phyloP scores from a whole-genome alignment of 2,329 filamentous ascomycete genomes.

The Claviceps arundinis region DNA sequence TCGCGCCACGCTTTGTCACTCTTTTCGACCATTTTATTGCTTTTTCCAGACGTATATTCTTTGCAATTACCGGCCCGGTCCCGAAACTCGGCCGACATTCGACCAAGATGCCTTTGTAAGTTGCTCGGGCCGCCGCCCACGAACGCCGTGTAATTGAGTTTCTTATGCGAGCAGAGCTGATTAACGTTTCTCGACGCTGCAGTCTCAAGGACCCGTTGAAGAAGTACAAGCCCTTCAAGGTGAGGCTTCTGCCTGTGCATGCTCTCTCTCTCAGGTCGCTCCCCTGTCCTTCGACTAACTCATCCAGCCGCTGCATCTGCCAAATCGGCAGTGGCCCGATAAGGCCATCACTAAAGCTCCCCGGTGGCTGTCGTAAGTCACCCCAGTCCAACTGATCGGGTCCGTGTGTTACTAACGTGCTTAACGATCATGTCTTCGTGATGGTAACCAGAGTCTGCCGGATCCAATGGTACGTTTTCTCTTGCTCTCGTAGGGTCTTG shows the following conservation, averaged over 20 bases:
- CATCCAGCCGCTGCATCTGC: slow-evolving; percentile 24
- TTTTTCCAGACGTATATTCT: neutral
- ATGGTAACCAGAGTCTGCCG: slow-evolving; percentile 87
- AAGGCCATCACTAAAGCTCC: slow-evolving; percentile 74
- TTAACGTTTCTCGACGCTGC: neutral
- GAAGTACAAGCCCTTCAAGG: slow-evolving; percentile 1
- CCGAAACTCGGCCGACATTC: neutral
- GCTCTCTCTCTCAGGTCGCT: neutral
- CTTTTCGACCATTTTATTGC: neutral
- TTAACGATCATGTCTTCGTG: slow-evolving; percentile 31
- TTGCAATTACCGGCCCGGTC: neutral
- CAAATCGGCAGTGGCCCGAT: slow-evolving; percentile 69
- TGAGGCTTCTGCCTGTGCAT: neutral
- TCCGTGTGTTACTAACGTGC: neutral
- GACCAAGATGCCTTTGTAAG: neutral
- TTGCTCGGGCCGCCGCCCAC: neutral
- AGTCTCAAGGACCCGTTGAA: neutral
- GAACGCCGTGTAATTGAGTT: neutral
- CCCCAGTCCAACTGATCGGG: neutral
- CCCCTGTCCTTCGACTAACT: neutral
- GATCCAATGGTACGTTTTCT: slow-evolving; percentile 70
- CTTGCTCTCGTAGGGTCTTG: neutral
- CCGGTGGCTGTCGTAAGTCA: slow-evolving; percentile 51
- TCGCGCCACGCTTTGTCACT: neutral
- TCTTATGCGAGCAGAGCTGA: neutral